Conservation (phyloP, 2,329 filamentous ascomycete genomes). For the Talaromyces sp. region DNA sequence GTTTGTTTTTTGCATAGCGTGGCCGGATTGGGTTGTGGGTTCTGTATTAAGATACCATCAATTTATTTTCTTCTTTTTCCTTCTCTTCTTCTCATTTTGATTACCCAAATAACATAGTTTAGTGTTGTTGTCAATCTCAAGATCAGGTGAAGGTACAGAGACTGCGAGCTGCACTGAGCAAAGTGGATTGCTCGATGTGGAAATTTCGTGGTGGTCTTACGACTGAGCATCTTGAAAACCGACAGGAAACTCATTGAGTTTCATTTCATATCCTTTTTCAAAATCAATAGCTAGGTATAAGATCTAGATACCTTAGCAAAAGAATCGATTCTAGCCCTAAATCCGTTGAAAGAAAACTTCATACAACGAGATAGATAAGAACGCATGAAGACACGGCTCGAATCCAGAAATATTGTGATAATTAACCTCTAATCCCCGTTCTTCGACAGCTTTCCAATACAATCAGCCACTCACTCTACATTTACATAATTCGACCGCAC, state of each 20-base stretch:
- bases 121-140: background rate
- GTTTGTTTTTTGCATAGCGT: slow-evolving; percentile 15
- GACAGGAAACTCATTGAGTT: too few relatives aligned
- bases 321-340: background rate
- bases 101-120: too few relatives aligned
- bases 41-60: background rate
- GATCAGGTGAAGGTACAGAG: background rate
- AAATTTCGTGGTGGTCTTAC: too few relatives aligned
- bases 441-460: slow-evolving; percentile 17
- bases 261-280: background rate
- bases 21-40: slow-evolving; percentile 2
- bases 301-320: background rate
- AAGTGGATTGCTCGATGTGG: background rate
- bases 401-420: too few relatives aligned
- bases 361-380: background rate
- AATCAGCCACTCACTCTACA: background rate
- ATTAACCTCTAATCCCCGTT: background rate
- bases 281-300: background rate
- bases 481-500: background rate
- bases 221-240: too few relatives aligned
- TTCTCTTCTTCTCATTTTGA: background rate
- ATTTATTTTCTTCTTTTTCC: background rate
- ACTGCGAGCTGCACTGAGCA: background rate
- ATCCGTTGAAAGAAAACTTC: background rate
- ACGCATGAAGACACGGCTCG: background rate